Percentiles rank a stretch among this genome's conserved stretches.
phyloP scores from a whole-genome alignment of 2,329 filamentous ascomycete species.

The Mollisia scopiformis region DNA sequence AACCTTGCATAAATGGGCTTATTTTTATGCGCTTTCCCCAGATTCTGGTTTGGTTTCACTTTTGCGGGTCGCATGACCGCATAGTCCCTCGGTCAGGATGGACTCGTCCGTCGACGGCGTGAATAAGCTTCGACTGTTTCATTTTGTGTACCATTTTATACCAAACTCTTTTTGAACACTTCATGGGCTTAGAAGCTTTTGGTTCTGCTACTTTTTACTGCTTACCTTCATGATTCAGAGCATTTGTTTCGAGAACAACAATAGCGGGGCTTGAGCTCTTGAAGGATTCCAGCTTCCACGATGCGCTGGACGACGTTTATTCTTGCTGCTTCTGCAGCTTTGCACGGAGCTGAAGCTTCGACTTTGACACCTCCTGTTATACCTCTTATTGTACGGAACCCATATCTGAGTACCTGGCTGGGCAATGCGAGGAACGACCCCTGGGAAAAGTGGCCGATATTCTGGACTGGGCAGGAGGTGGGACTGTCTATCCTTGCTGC shows the following conservation, averaged over 20 bases:
- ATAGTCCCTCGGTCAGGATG: background rate
- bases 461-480: slow-evolving; percentile 74
- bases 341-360: slow-evolving; percentile 46
- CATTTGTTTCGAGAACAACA: background rate
- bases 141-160: background rate
- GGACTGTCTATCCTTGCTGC: slow-evolving; percentile 67
- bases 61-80: slow-evolving; percentile 18
- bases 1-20: slow-evolving; percentile 6
- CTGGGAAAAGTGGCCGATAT: slow-evolving; percentile 87
- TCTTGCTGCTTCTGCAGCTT: slow-evolving; percentile 31
- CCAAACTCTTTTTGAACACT: background rate
- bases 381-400: slow-evolving; percentile 60
- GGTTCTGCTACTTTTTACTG: background rate
- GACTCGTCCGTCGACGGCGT: background rate
- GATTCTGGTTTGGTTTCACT: slow-evolving; percentile 18
- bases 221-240: background rate
- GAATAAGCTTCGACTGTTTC: background rate
- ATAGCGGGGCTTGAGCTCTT: background rate
- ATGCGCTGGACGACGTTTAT: slow-evolving; percentile 36
- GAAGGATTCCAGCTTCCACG: background rate
- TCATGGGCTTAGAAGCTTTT: background rate
- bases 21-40: background rate
- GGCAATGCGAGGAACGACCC: slow-evolving; percentile 71
- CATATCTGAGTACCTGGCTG: slow-evolving; percentile 64
- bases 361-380: slow-evolving; percentile 58